Evolutionary conservation across 2,329 filamentous ascomycete genomes (phyloP).

Genomic region (Alternaria gaisen): DNA sequence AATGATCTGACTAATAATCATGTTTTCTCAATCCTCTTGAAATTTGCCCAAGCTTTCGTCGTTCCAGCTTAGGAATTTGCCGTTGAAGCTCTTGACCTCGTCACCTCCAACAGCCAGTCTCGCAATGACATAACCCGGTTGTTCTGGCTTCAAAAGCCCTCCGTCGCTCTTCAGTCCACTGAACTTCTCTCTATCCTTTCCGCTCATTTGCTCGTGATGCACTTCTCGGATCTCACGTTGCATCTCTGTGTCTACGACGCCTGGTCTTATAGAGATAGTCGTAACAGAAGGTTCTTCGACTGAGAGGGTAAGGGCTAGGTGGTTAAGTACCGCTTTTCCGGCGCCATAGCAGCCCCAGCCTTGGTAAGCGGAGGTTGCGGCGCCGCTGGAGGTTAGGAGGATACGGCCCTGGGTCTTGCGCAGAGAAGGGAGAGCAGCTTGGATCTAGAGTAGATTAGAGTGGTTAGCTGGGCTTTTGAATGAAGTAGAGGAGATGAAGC

Average conservation of each 20-base stretch:
- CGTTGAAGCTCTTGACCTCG: conserved; percentile 72
- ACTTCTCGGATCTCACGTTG: conserved; percentile 81
- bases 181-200: conserved; percentile 70
- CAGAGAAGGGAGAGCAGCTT: conserved; percentile 74
- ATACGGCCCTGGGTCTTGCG: conserved; percentile 74
- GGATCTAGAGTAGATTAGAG: conserved; percentile 56
- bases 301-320: conserved; percentile 75
- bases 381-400: conserved; percentile 82
- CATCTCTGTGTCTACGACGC: conserved; percentile 89
- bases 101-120: conserved; percentile 71
- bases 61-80: conserved; percentile 71
- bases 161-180: conserved; percentile 73
- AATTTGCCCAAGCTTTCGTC: conserved; percentile 39
- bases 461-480: background rate
- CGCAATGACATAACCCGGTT: conserved; percentile 87
- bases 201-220: conserved; percentile 69
- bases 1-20: conserved; percentile 6
- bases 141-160: conserved; percentile 78
- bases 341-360: conserved; percentile 85
- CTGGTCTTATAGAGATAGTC: conserved; percentile 76
- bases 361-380: conserved; percentile 70
- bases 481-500: background rate
- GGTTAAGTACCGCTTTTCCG: conserved; percentile 84
- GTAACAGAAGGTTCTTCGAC: conserved; percentile 80
- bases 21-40: conserved; percentile 29